Base-by-base conservation (phyloP, 176 grass and related monocot genomes). In the Aegilops speltoides region DNA sequence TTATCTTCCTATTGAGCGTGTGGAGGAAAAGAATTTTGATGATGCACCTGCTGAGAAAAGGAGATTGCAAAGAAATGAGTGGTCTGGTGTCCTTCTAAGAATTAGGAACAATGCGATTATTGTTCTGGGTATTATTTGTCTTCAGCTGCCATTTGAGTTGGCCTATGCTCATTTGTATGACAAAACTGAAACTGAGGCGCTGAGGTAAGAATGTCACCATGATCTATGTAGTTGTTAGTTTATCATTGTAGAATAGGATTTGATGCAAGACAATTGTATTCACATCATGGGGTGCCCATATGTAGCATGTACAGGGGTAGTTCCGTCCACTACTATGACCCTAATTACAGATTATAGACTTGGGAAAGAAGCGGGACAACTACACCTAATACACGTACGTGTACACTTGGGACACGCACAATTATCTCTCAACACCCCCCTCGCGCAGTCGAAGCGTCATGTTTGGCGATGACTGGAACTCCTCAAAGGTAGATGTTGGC, bases 121-220 rank as follows among this genome's bases (percentile, higher is more conserved):
- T 87, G 92, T 96, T 46, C 78, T 96, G 61, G 92, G 92, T 69
- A 96, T 99, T 43, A 94, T 99, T 81, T 99, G 94, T 79, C 94
- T 99, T 70, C 97, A 99, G 85, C 64, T 99, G 46, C 97, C 97
- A 52, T 99, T 99, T 77, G 94, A 96, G 83, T 88, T 99, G 78
- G 89, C 97, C 29, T 99, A 99, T 94, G 97, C 94, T 85, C 94
- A 99, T 89, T 91, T 99, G 65, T 96, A 99, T 63, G 94, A 96
- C 60, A 89, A 93, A 71, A 93, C 72, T 66, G 76, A 96, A 88
- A 91, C 83, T 52, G 94, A 96, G 65, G 79, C 64, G 8, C n/a
- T 96, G 79, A 96, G 86, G 97, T 99, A 82, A 87, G 69, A 81
- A 81, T 59, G 46, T 75, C 54, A 66, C 17, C 46, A 33, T 86